phyloP scores from a whole-genome alignment of 306 rosid genomes.

The Pterocarpus santalinus region DNA sequence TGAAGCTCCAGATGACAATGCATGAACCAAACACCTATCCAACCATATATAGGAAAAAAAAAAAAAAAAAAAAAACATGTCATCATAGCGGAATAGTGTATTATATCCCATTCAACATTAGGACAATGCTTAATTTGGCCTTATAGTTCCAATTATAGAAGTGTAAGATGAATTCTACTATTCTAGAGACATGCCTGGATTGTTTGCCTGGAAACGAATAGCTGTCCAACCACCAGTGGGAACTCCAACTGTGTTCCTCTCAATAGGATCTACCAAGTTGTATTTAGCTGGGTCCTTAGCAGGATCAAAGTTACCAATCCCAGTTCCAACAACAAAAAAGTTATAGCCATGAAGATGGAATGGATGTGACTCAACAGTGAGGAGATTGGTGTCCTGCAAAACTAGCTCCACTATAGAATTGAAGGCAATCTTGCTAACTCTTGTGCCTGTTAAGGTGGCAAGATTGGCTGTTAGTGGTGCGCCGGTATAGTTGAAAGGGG shows the following conservation, averaged over 20 bases:
- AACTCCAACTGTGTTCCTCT: slow-evolving; percentile 84
- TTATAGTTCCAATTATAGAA: background rate
- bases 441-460: slow-evolving; percentile 63
- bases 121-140: background rate
- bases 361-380: slow-evolving; percentile 80
- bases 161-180: background rate
- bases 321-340: slow-evolving; percentile 73
- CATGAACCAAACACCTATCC: slow-evolving; percentile 83
- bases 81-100: background rate
- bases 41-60: slow-evolving; percentile 1
- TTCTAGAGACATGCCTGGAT: slow-evolving; percentile 65
- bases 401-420: slow-evolving; percentile 81
- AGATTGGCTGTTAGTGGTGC: slow-evolving; percentile 71
- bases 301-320: slow-evolving; percentile 78
- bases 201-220: slow-evolving; percentile 77
- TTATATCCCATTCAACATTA: background rate
- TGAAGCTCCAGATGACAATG: slow-evolving; percentile 88
- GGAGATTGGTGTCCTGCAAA: slow-evolving; percentile 75
- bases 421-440: slow-evolving; percentile 71
- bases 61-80: background rate
- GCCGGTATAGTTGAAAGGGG: slow-evolving; percentile 70
- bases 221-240: slow-evolving; percentile 90
- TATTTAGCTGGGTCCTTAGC: slow-evolving; percentile 70
- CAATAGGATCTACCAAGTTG: slow-evolving; percentile 82
- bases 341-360: slow-evolving; percentile 72